These are phyloP conservation scores for Cyathus olla DNA, from an alignment of 1,284 basidiomycete genomes.

Conservation along the genomic window DNA sequence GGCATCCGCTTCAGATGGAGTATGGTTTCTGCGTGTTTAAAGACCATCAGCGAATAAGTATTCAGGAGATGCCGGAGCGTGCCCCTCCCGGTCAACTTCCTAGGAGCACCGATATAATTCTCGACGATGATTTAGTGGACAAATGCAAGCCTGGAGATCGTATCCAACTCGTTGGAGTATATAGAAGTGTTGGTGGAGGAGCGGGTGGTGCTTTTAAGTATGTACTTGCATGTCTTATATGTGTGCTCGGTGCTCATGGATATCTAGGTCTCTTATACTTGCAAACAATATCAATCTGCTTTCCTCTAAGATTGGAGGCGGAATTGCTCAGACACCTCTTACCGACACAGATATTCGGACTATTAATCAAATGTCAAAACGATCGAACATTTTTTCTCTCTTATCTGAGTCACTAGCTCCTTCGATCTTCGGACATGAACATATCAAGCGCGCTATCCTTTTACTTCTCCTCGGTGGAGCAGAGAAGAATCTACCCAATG, in stretches of 20 bases:
- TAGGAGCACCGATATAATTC: conserved; percentile 93
- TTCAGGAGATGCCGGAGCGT: conserved; percentile 99
- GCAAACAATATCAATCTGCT: conserved; percentile 98
- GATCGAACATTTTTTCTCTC: conserved; percentile 87
- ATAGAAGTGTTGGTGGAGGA: conserved; percentile 93
- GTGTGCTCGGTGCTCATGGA: conserved; percentile 12
- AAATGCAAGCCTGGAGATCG: conserved; percentile 98
- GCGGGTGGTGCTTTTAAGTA: conserved; percentile 93
- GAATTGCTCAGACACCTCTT: conserved; percentile 93
- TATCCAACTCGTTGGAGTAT: conserved; percentile 96
- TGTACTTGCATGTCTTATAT: conserved; percentile 42
- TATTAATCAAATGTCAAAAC: conserved; percentile 95
- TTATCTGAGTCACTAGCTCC: conserved; percentile 97
- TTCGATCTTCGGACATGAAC: conserved; percentile 96
- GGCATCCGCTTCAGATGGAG: conserved; percentile 90
- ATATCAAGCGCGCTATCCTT: conserved; percentile 95
- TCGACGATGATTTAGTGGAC: conserved; percentile 98
- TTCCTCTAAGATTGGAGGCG: conserved; percentile 96
- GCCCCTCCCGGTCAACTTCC: conserved; percentile 98
- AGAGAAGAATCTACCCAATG: conserved; percentile 98
- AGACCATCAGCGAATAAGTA: conserved; percentile 97
- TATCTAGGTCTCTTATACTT: conserved; percentile 87
- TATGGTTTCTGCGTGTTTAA: conserved; percentile 94
- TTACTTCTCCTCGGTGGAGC: conserved; percentile 95
- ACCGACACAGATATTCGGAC: conserved; percentile 97